These are phyloP conservation scores for Durusdinium trenchii DNA, from an alignment of 73 alveolate species.

Conservation along the genomic window DNA sequence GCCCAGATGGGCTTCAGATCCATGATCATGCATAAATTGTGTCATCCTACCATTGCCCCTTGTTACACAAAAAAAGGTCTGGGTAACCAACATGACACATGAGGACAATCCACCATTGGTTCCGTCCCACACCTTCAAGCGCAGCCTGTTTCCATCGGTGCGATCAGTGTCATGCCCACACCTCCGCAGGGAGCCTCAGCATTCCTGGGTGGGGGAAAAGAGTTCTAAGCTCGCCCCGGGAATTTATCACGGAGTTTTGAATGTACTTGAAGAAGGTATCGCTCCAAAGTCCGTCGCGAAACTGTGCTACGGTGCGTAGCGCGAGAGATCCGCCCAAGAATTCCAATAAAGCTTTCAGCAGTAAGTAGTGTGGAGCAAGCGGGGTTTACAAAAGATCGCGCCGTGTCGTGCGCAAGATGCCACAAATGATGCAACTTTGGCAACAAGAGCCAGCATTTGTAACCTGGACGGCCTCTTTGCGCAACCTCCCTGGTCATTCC, in stretches of 20 bases:
- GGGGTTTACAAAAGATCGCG: not conserved
- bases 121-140: not conserved
- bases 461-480: not conserved
- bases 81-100: not conserved
- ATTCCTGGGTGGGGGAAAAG: not conserved
- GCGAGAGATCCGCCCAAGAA: not conserved
- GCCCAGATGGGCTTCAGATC: slow-evolving; percentile 1
- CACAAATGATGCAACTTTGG: not conserved
- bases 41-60: not conserved
- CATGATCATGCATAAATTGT: no score
- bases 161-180: not conserved
- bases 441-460: not conserved
- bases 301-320: not conserved
- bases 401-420: not conserved
- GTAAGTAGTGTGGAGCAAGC: not conserved
- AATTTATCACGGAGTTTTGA: not conserved
- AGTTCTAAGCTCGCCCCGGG: not conserved
- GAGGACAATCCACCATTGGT: not conserved
- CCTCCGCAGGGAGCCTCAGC: not conserved
- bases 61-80: no score
- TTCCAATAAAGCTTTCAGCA: not conserved
- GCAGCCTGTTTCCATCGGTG: not conserved
- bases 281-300: not conserved
- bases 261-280: not conserved
- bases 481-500: not conserved